phyloP scores from a whole-genome alignment of 2,329 filamentous ascomycete genomes.

The Calonectria fujianensis region DNA sequence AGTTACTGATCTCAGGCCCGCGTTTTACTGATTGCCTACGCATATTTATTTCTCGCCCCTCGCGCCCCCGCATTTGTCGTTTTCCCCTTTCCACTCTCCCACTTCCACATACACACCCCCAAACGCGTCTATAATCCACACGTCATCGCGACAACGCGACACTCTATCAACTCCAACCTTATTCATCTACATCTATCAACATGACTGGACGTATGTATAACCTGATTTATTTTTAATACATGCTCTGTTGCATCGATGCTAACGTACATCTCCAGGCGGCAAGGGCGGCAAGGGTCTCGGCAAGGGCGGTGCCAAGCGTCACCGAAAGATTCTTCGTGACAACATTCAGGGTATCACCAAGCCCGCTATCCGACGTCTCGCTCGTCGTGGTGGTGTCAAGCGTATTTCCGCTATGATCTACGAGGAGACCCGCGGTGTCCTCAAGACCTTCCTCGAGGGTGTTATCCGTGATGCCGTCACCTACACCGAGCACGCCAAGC shows the following conservation, averaged over 20 bases:
- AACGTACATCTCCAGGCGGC: conserved; percentile 79
- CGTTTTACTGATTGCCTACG: conserved; percentile 60
- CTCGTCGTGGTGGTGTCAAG: conserved; percentile 99
- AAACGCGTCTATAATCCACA: conserved; percentile 53
- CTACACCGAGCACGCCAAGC: conserved; percentile 88
- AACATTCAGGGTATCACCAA: conserved; percentile 99
- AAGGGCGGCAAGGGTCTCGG: conserved; percentile 98
- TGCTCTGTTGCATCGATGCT: conserved; percentile 60
- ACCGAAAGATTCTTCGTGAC: conserved; percentile 99
- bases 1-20: conserved; percentile 53
- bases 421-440: conserved; percentile 85
- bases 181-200: conserved; percentile 65
- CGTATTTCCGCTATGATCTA: conserved; percentile 98
- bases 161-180: conserved; percentile 53
- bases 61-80: conserved; percentile 52
- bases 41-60: conserved; percentile 60
- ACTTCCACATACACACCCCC: conserved; percentile 42
- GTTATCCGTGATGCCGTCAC: conserved; percentile 86
- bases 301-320: conserved; percentile 98
- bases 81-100: conserved; percentile 48
- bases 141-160: conserved; percentile 55
- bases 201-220: conserved; percentile 83
- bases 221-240: conserved; percentile 25
- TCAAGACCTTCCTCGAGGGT: conserved; percentile 86
- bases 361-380: conserved; percentile 98